Conservation (phyloP, 208 protist species). For the Trypanosoma vivax region DNA sequence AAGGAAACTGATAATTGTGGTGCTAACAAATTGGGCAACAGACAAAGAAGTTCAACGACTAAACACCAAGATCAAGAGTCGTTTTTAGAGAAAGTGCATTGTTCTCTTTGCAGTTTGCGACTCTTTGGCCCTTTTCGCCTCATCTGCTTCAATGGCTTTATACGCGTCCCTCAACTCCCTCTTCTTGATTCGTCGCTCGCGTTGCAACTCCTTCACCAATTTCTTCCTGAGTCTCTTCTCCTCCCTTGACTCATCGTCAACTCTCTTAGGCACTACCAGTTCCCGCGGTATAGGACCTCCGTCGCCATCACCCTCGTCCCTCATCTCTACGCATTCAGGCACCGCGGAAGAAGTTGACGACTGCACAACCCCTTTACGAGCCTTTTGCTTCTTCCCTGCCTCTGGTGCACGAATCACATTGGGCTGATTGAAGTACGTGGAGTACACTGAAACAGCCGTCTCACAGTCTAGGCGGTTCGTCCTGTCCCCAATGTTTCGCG, state of each 20-base stretch:
- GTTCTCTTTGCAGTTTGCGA: slow-evolving; percentile 39
- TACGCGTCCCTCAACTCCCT: slow-evolving; percentile 68
- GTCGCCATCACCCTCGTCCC: slow-evolving; percentile 17
- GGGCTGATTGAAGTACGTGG: slow-evolving; percentile 86
- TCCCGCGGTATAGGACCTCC: slow-evolving; percentile 6
- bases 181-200: slow-evolving; percentile 72
- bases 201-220: slow-evolving; percentile 69
- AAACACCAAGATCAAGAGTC: no score
- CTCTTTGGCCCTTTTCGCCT: slow-evolving; percentile 30
- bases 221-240: slow-evolving; percentile 77
- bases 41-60: no score
- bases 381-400: slow-evolving; percentile 15
- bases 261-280: slow-evolving; percentile 12
- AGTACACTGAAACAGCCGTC: slow-evolving; percentile 67
- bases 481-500: slow-evolving; percentile 31
- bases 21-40: no score
- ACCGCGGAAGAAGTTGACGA: neutral
- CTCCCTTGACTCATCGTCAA: slow-evolving; percentile 74
- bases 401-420: slow-evolving; percentile 66
- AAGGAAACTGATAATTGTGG: no score
- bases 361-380: neutral
- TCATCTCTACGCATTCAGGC: slow-evolving; percentile 4
- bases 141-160: slow-evolving; percentile 59
- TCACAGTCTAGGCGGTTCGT: slow-evolving; percentile 71
- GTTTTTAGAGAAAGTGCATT: slow-evolving; percentile 52